Conservation (phyloP, 257 asterid species). For the Galeopsis tetrahit region DNA sequence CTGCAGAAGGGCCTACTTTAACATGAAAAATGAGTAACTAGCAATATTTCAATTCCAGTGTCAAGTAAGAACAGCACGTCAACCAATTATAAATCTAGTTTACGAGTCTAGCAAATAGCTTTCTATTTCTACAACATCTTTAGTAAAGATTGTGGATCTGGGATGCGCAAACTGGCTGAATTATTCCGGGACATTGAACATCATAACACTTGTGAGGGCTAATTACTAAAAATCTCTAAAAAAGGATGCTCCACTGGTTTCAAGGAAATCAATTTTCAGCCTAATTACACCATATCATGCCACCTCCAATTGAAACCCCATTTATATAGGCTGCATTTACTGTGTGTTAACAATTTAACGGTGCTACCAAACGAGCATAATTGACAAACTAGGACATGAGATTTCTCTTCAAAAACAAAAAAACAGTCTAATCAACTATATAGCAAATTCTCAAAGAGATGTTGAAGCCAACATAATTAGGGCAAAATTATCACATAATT, state of each 20-base stretch:
- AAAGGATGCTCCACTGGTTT: conserved; percentile 20
- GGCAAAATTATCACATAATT: conserved; percentile 21
- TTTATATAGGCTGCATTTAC: conserved; percentile 3
- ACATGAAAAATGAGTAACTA: conserved; percentile 12
- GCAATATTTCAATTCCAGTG: background rate
- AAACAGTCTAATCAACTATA: conserved; percentile 1
- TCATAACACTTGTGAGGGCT: conserved; percentile 10
- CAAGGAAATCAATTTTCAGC: conserved; percentile 22
- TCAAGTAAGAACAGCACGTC: conserved; percentile 18
- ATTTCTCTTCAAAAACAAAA: conserved; percentile 20
- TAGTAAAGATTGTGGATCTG: conserved; percentile 11
- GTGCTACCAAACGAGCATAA: conserved; percentile 1
- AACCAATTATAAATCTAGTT: conserved; percentile 1
- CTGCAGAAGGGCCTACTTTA: conserved; percentile 14
- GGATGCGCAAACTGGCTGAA: conserved; percentile 14
- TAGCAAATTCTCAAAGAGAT: conserved; percentile 8
- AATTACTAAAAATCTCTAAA: background rate
- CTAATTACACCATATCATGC: conserved; percentile 23
- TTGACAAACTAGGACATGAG: conserved; percentile 16
- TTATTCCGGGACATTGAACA: conserved; percentile 15
- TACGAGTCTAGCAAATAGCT: background rate
- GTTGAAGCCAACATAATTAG: conserved; percentile 19
- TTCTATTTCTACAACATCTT: background rate
- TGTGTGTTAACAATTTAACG: background rate
- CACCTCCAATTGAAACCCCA: background rate